Evolutionary conservation across 1,284 basidiomycete genomes (phyloP), one percentile per base, ranked within the genome.

Genomic region (Mycosarcoma mackinlayi): DNA sequence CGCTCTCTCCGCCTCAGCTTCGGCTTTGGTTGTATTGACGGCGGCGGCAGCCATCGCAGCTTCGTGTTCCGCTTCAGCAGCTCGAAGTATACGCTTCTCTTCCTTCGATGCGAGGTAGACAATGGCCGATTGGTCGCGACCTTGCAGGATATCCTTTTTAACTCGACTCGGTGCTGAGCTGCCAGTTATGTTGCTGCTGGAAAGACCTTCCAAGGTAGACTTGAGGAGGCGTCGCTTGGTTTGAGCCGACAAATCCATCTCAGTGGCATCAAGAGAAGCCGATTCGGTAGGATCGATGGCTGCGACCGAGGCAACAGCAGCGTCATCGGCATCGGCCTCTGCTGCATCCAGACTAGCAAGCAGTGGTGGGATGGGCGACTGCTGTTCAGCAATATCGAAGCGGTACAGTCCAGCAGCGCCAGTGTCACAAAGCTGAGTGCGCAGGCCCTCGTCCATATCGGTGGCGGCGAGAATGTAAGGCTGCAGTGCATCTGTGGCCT

Each of bases 1-100:
- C 9, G 54, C 60, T 25, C 50, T 11, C 10, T 58, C 57, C 11
- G 58, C 56, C 33, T 54, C 55, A 7, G 39, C 40, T 23, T 53
- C 55, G 5, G 34, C 48, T 13, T 34, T 23, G 14, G 34, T 31
- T 8, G 45, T 21, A 14, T 28, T 24, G 8, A 27, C 41, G 27
- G 16, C 23, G 33, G 45, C 34, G 5, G n/a, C 24, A 16, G 37
- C 37, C 3, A 30, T n/a, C 6, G 40, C 51, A 13, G 44, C 39
- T 40, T 57, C 46, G 6, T 25, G 27, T 16, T 51, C 46, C 5
- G 58, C 67, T 49, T 49, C 54, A n/a, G 50, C 68, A 6, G 67
- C 61, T 27, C 67, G 67, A 11, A 55, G 52, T 19, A 70, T 56
- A 6, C 67, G 67, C 44, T 71, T 65, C 47, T 66, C 54, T 28